Evolutionary conservation across 2,329 filamentous ascomycete genomes (phyloP), one percentile per base, ranked within the genome.

Genomic region (Aspergillus ochraceoroseus): DNA sequence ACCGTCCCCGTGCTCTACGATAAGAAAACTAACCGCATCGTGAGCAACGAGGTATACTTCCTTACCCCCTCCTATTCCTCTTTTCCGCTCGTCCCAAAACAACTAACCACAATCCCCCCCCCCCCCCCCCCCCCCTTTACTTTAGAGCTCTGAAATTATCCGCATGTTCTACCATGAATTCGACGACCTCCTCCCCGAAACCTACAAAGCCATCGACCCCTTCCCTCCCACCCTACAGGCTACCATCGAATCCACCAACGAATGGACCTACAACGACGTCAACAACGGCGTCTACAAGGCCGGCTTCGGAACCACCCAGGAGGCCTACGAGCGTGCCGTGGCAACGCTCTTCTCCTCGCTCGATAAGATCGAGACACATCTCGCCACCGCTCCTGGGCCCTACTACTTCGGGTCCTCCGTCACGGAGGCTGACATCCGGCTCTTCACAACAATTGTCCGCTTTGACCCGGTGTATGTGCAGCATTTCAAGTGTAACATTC

Each of bases 101-200:
- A n/a, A 46, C 38, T 17, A 52, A 32, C 23, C 5, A 18, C 7
- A 11, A 22, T 23, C 11, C 9, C 30, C 15, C 9, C 7, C 22
- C 8, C 46, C n/a, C n/a, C n/a, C n/a, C n/a, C n/a, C n/a, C n/a
- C n/a, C n/a, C n/a, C n/a, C n/a, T n/a, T n/a, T n/a, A n/a, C n/a
- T n/a, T n/a, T n/a, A 68, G 66, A 72, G 84, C 64, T 82, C 82
- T 52, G 89, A 95, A 70, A 95, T 95, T 61, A 81, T 95, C 62
- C 82, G 89, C 59, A 94, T 95, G 85, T 72, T 95, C 47, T 85
- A 85, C 60, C 75, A 74, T 28, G 85, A 80, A 63, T 96, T 96
- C 60, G 82, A 96, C 62, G 75, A 77, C 48, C 59, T 86, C 23
- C 61, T 89, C 15, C 75, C 75, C 0, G 70, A 75, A 2, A 62